phyloP scores from a whole-genome alignment of 176 grass and related monocot species.

The Raddia guianensis region DNA sequence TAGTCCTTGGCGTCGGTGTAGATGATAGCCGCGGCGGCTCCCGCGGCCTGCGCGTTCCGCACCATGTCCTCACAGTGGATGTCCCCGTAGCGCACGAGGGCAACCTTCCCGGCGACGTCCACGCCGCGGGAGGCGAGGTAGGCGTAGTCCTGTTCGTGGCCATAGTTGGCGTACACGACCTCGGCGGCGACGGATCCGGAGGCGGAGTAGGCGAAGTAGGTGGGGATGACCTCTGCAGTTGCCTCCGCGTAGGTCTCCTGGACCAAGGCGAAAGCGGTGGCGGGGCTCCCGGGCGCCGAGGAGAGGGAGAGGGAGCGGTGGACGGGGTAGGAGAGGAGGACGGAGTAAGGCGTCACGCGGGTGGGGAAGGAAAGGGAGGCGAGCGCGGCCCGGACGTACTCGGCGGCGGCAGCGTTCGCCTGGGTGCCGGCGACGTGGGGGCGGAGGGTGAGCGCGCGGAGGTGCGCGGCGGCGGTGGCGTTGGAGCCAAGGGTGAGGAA shows the following conservation, averaged over 20 bases:
- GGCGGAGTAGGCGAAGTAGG: constrained; percentile 78
- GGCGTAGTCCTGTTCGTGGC: constrained; percentile 67
- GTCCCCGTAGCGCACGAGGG: constrained; percentile 72
- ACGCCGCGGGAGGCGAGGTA: constrained; percentile 58
- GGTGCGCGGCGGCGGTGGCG: constrained; percentile 68
- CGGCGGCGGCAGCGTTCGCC: constrained; percentile 52
- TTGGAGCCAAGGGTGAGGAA: constrained; percentile 84
- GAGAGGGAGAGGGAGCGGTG: constrained; percentile 70
- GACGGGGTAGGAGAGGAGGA: constrained; percentile 75
- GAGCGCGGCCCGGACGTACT: constrained; percentile 52
- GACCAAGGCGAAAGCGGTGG: constrained; percentile 47
- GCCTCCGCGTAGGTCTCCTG: constrained; percentile 59
- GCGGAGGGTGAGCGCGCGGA: constrained; percentile 69
- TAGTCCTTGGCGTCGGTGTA: constrained; percentile 88
- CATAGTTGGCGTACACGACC: constrained; percentile 84
- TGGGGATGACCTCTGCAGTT: constrained; percentile 58
- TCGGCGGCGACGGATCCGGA: constrained; percentile 73
- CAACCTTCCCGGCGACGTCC: constrained; percentile 67
- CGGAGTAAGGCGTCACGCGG: constrained; percentile 60
- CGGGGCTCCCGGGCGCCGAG: constrained; percentile 21
- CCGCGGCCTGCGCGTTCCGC: constrained; percentile 65
- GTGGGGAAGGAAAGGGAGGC: constrained; percentile 60
- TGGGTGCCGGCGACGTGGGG: constrained; percentile 75
- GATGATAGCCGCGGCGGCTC: constrained; percentile 63
- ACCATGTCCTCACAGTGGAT: constrained; percentile 90